A percentile compares a stretch with the other conserved stretches of the same genome.
These are phyloP conservation scores for Tulasnella sp. DNA, from an alignment of 768 basidiomycete species.

Conservation along the genomic window DNA sequence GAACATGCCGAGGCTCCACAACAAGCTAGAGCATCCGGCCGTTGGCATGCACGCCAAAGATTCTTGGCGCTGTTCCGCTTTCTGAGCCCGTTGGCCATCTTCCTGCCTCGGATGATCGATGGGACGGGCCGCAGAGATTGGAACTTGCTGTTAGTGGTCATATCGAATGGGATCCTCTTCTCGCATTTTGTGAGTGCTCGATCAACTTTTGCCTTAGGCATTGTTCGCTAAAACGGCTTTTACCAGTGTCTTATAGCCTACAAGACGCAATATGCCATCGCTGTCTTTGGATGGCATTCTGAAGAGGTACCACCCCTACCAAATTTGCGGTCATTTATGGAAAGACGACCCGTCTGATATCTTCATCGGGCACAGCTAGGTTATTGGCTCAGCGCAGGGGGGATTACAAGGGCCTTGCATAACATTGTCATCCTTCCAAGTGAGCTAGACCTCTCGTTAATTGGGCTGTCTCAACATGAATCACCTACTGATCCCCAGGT, in stretches of 20 bases:
- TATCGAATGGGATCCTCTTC: conserved; percentile 38
- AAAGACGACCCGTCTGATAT: not conserved
- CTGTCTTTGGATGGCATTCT: conserved; percentile 53
- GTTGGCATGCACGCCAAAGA: conserved; percentile 26
- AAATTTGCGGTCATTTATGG: no score
- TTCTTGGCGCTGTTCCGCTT: conserved; percentile 46
- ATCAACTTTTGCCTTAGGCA: no score
- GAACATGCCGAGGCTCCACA: conserved; percentile 1
- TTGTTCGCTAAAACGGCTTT: not conserved
- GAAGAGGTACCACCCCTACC: no score
- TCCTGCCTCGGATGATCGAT: conserved; percentile 36
- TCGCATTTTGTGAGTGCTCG: conserved; percentile 39
- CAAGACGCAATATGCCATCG: conserved; percentile 54
- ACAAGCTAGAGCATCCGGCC: conserved; percentile 10
- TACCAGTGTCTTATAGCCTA: conserved; percentile 35
- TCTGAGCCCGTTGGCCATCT: conserved; percentile 58
- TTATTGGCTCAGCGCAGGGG: conserved; percentile 54
- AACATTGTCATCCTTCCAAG: conserved; percentile 46
- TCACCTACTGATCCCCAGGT: no score
- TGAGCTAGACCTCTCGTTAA: not conserved
- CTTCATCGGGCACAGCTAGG: conserved; percentile 39
- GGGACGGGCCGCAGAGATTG: conserved; percentile 41
- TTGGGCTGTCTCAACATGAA: not conserved
- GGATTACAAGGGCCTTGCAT: conserved; percentile 42
- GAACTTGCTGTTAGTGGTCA: conserved; percentile 48